Conservation (phyloP, 306 rosid species). For the Dicorynia guianensis region DNA sequence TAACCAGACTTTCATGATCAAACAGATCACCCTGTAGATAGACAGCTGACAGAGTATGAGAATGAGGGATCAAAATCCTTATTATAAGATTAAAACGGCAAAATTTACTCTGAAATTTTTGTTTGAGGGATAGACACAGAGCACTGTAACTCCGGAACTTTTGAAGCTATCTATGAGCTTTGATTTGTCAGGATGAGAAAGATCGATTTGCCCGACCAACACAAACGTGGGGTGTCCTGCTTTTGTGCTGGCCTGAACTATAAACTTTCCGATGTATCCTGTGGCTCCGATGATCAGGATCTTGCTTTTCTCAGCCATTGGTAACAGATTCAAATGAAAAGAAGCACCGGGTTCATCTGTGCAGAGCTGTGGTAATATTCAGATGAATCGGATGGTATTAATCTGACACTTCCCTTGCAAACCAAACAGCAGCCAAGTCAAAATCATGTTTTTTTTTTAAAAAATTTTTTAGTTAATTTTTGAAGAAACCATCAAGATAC, state of each 20-base stretch:
- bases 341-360: no score
- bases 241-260: constrained; percentile 49
- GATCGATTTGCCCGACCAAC: constrained; percentile 41
- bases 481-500: no score
- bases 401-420: no score
- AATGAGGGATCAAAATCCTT: no score
- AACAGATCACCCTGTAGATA: constrained; percentile 17
- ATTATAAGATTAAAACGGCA: background rate
- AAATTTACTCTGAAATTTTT: background rate
- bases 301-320: constrained; percentile 47
- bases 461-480: no score
- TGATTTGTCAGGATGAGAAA: constrained; percentile 47
- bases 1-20: constrained; percentile 11
- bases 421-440: no score
- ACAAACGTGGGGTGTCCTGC: constrained; percentile 54
- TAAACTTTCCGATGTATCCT: constrained; percentile 46
- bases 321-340: background rate
- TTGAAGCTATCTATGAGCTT: constrained; percentile 44
- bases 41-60: no score
- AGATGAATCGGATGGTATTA: no score
- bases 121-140: constrained; percentile 20
- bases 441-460: no score
- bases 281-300: constrained; percentile 51
- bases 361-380: no score
- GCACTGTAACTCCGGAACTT: constrained; percentile 39